These are phyloP conservation scores for Butyriboletus appendiculatus DNA, from an alignment of 1,284 basidiomycete genomes.

Conservation along the genomic window DNA sequence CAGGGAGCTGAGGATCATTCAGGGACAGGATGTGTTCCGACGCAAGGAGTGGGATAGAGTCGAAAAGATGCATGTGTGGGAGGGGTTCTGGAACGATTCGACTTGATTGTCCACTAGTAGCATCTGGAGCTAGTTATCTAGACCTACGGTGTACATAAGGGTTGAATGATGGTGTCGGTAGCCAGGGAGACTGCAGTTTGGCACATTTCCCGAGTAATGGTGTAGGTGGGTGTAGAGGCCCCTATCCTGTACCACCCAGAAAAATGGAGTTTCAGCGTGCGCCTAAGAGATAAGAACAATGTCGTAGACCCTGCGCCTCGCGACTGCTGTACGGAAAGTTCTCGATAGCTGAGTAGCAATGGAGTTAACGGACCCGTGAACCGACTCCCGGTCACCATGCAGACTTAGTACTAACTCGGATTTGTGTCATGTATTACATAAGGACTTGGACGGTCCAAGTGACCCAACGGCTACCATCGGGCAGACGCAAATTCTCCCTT, in stretches of 20 bases:
- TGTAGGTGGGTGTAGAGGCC: no score
- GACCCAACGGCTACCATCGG: neutral
- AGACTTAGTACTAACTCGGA: neutral
- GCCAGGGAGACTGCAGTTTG: neutral
- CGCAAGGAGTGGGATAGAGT: conserved; percentile 34
- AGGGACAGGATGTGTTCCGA: conserved; percentile 63
- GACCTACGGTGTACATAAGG: neutral
- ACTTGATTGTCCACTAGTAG: neutral
- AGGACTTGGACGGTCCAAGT: neutral
- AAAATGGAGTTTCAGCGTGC: no score
- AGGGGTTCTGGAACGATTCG: conserved; percentile 39
- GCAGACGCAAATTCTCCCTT: neutral
- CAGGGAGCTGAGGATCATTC: conserved; percentile 80
- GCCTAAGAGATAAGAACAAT: no score
- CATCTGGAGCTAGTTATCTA: neutral
- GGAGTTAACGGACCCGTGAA: neutral
- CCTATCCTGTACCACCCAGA: no score
- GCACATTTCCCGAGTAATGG: no score
- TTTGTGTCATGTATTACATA: neutral
- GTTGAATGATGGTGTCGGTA: neutral
- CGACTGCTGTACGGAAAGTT: neutral
- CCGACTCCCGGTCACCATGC: neutral
- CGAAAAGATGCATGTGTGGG: conserved; percentile 40
- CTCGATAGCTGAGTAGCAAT: neutral
- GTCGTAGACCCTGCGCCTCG: no score